Evolutionary conservation across 257 asterid genomes (phyloP), one percentile per base, ranked within the genome.

Genomic region (Eustoma russellianum): DNA sequence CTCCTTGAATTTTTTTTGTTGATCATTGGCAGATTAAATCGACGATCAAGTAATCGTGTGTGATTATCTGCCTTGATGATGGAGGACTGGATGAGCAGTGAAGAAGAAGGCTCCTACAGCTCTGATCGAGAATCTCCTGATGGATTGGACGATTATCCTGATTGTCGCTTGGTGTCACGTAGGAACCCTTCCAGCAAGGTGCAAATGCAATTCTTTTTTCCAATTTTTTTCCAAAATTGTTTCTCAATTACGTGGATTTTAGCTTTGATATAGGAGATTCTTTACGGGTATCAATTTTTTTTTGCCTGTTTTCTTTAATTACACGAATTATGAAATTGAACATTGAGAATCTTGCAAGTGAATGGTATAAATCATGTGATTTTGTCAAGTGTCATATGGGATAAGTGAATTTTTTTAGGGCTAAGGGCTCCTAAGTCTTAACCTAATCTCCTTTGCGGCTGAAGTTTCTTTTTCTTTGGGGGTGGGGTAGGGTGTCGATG

Each of bases 131-230:
- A 72, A 19, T 74, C 82, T 45, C 68, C 79, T 17, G 81, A 71
- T n/a, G 95, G 72, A 44, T 62, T 80, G 19, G 98, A 82, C 41
- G 86, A 82, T 3, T 93, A 83, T 63, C 45, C 77, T 16, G 79
- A 77, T 64, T 49, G 61, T 13, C 71, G 33, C 58, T 77, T 79
- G 80, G 70, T 50, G 63, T 65, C 74, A 51, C 60, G 71, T 14
- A 83, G 72, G 65, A 52, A 77, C 64, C 68, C 87, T 61, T 79
- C 84, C 49, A 70, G 78, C 44, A 83, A 83, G 97, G 99, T 92
- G 55, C 47, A 63, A 6, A 4, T 12, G 17, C 17, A 14, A 17
- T 50, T 24, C 13, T 5, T 64, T 2, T 44, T 62, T 57, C 63
- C 59, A 53, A 53, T 55, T 48, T 55, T 54, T 5, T 40, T 14